Evolutionary conservation across 1,139 yeast species (phyloP), one percentile per base, ranked within the genome.

Genomic region (Waltiozyma sp.): DNA sequence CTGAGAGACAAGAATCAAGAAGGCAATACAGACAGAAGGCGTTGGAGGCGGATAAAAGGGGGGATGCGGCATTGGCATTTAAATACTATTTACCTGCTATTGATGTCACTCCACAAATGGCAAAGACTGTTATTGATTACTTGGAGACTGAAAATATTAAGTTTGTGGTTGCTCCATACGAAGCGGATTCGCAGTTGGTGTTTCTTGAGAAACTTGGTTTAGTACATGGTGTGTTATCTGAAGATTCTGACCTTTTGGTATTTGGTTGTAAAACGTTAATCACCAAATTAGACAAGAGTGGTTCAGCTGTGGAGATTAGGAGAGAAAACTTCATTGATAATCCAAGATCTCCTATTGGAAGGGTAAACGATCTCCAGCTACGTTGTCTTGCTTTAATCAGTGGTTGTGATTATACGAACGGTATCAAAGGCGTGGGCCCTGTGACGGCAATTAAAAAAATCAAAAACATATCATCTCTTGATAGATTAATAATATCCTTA

Each of bases 131-230:
- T 16, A 87, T 89, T 62, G 81, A 81, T 31, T 81, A 76, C 50
- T 69, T 93, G 48, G 80, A 78, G 52, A 55, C 60, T n/a, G 67
- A 72, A 41, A 62, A 65, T 1, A 77, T 93, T 40, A 72, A 71
- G 49, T 91, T 77, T 55, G 75, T 91, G 16, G 98, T 93, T 10
- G 98, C 99, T 0, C 99, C 99, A 0, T 93, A 88, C 59, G 99
- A 93, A 63, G 98, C 98, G 0, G 99, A 93, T 60, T 85, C 98
- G 0, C 98, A 93, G 60, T 76, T 93, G 82, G 97, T 91, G 8
- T 87, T 81, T 55, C 68, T 93, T 41, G 98, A 91, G 58, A 76
- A 77, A 46, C 53, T 65, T 0, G 93, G 93, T 0, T 45, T 75
- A 1, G 93, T 88, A 10, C 83, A 87, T 49, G 98, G 93, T 0